Conservation (phyloP, 2,329 filamentous ascomycete genomes). For the Paraconiothyrium brasiliense region DNA sequence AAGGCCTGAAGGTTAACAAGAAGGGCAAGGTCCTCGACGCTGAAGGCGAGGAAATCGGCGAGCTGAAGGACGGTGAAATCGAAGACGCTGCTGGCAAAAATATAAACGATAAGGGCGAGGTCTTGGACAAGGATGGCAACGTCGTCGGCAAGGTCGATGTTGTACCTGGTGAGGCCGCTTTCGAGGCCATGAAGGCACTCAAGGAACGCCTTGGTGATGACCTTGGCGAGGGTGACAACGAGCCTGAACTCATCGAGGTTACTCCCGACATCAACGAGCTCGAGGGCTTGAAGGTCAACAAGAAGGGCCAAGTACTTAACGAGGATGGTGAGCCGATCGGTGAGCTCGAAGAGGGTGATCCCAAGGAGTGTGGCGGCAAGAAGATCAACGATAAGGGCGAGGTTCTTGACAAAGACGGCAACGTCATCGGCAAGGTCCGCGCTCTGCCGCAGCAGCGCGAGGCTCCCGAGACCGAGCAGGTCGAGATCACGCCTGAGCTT, state of each 20-base stretch:
- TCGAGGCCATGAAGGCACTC: slow-evolving; percentile 59
- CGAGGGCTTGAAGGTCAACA: slow-evolving; percentile 66
- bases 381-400: slow-evolving; percentile 72
- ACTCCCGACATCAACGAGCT: slow-evolving; percentile 58
- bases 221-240: slow-evolving; percentile 42
- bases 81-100: slow-evolving; percentile 57
- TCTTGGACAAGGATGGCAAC: slow-evolving; percentile 61
- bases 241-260: slow-evolving; percentile 52
- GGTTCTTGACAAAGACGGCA: slow-evolving; percentile 70
- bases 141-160: slow-evolving; percentile 60
- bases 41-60: slow-evolving; percentile 61
- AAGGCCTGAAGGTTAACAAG: slow-evolving; percentile 66
- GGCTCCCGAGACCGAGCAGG: slow-evolving; percentile 48
- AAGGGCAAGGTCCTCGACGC: slow-evolving; percentile 63
- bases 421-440: slow-evolving; percentile 69
- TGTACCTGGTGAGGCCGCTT: slow-evolving; percentile 60
- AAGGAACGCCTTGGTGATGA: slow-evolving; percentile 57
- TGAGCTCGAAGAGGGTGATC: slow-evolving; percentile 65
- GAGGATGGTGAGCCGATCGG: slow-evolving; percentile 64
- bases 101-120: slow-evolving; percentile 61
- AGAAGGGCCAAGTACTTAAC: slow-evolving; percentile 64
- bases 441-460: slow-evolving; percentile 53
- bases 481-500: slow-evolving; percentile 55
- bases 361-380: slow-evolving; percentile 70
- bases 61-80: slow-evolving; percentile 59